A percentile compares a stretch with the other conserved stretches of the same genome.
These are phyloP conservation scores for Cichorium intybus DNA, from an alignment of 140 eudicot species.

Conservation along the genomic window DNA sequence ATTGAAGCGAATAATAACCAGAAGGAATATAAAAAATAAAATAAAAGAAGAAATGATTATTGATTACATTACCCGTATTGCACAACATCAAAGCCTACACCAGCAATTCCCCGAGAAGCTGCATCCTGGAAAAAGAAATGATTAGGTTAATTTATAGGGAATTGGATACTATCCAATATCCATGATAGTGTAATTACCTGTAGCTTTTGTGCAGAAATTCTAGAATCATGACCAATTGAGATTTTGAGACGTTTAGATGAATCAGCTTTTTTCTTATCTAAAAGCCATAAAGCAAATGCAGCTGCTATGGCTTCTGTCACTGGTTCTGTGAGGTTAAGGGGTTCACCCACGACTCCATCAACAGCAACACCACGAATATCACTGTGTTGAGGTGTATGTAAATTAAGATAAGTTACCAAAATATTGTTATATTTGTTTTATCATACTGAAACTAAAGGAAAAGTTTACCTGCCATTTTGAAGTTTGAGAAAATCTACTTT, in stretches of 20 bases:
- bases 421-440: neutral
- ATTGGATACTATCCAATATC: neutral
- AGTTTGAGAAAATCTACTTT: constrained; percentile 86
- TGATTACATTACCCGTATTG: constrained; percentile 69
- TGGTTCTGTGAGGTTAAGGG: constrained; percentile 80
- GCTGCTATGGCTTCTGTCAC: constrained; percentile 97
- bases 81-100: constrained; percentile 79
- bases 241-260: constrained; percentile 55
- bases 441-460: constrained; percentile 3
- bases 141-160: constrained; percentile 6
- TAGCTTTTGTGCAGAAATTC: constrained; percentile 85
- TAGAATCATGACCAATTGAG: constrained; percentile 95
- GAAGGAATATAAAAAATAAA: neutral
- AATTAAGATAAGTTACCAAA: neutral
- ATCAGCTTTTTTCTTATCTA: constrained; percentile 64
- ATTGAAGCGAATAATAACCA: neutral
- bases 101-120: constrained; percentile 82
- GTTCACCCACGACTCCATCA: constrained; percentile 92
- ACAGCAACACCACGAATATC: constrained; percentile 99
- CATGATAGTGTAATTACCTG: constrained; percentile 91
- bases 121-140: constrained; percentile 71
- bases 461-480: constrained; percentile 89
- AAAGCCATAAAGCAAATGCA: constrained; percentile 88
- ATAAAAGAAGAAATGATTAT: constrained; percentile 1
- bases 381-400: constrained; percentile 39